Percentiles rank a stretch among this genome's conserved stretches.
These are phyloP conservation scores for Mucor saturninus DNA, from an alignment of 371 early-diverging fungal genomes.

Conservation along the genomic window DNA sequence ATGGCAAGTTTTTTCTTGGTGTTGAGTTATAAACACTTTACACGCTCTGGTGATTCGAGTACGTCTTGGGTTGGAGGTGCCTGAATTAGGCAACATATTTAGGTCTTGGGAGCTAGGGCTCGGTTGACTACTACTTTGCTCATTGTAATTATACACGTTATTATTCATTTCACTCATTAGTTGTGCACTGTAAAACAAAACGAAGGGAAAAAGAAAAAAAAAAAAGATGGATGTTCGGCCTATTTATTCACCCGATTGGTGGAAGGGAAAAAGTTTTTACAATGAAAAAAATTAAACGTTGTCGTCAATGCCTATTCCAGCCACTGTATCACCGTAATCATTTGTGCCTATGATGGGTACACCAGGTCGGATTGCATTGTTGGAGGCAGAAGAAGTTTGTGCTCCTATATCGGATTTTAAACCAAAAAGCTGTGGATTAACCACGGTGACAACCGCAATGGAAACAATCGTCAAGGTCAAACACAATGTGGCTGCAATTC, in stretches of 20 bases:
- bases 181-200: not conserved
- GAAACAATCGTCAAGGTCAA: conserved; percentile 34
- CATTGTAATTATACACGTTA: not conserved
- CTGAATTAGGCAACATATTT: not conserved
- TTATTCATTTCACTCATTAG: not conserved
- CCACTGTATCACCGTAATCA: conserved; percentile 38
- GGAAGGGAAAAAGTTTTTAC: not conserved
- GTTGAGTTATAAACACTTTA: conserved; percentile 18
- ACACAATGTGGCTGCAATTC: conserved; percentile 43
- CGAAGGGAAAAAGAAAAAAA: not conserved
- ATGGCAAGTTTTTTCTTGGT: not conserved
- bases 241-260: not conserved
- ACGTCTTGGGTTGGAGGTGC: conserved; percentile 20
- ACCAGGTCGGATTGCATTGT: conserved; percentile 42
- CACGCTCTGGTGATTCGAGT: conserved; percentile 47
- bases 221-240: not conserved
- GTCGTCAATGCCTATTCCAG: conserved; percentile 29
- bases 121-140: not conserved
- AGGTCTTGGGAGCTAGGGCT: not conserved
- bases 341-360: conserved; percentile 45
- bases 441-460: conserved; percentile 38
- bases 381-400: conserved; percentile 36
- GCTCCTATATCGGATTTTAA: conserved; percentile 35
- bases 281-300: not conserved
- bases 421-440: conserved; percentile 43